phyloP scores from a whole-genome alignment of 2,329 filamentous ascomycete genomes.

The Trichoderma sp. region DNA sequence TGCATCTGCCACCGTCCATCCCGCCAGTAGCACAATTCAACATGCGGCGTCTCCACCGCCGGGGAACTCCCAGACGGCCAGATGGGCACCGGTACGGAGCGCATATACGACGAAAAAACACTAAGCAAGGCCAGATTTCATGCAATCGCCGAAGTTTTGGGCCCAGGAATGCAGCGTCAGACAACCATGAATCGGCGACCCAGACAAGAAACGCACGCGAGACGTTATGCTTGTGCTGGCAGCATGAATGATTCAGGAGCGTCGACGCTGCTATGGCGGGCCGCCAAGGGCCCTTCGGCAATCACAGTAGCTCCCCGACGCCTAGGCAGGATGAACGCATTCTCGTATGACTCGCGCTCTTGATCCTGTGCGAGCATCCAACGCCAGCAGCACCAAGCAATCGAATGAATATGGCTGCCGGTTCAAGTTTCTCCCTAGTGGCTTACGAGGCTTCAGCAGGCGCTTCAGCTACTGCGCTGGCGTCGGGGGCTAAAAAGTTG shows the following conservation, averaged over 20 bases:
- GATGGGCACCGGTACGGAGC: constrained; percentile 1
- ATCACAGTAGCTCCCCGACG: not conserved
- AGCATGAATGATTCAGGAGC: not conserved
- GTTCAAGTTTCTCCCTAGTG: not conserved
- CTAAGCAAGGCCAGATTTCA: not conserved
- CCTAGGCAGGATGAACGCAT: not conserved
- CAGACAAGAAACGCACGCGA: not conserved
- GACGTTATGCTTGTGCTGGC: not conserved
- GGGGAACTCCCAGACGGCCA: not conserved
- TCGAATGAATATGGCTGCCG: not conserved
- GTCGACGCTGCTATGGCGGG: not conserved
- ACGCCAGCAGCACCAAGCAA: not conserved
- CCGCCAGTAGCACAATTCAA: not conserved
- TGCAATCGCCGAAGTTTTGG: not conserved
- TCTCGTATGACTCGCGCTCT: constrained; percentile 1
- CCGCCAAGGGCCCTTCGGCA: not conserved
- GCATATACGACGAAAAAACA: constrained; percentile 4
- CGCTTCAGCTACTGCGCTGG: not conserved
- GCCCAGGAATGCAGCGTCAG: constrained; percentile 1
- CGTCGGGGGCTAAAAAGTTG: constrained; percentile 19
- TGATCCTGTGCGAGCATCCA: not conserved
- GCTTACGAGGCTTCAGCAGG: not conserved
- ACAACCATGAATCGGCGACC: not conserved
- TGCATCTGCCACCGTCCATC: constrained; percentile 2
- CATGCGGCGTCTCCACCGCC: not conserved